Conservation (phyloP, 176 grass and related monocot species). For the Metroxylon sagu region DNA sequence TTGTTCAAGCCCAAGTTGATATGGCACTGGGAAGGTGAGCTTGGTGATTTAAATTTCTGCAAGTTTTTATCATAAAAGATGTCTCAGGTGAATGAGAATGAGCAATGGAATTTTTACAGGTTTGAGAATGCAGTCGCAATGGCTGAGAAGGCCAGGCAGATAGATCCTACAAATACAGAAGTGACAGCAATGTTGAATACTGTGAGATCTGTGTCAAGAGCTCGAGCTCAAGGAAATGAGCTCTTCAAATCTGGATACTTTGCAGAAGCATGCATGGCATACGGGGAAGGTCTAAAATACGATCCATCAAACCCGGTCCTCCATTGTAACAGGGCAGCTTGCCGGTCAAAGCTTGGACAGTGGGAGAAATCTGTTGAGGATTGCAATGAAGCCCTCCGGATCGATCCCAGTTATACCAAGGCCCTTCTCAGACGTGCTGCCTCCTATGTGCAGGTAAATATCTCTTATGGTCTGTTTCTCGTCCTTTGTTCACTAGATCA, state of each 20-base stretch:
- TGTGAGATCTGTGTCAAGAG: conserved; percentile 66
- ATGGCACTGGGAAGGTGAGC: conserved; percentile 85
- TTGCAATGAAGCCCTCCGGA: conserved; percentile 78
- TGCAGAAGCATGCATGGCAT: conserved; percentile 75
- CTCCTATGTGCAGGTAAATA: conserved; percentile 68
- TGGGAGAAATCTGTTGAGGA: conserved; percentile 85
- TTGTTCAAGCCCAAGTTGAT: conserved; percentile 79
- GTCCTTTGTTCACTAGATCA: background rate
- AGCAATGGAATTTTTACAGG: conserved; percentile 32
- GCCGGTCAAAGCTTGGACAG: conserved; percentile 67
- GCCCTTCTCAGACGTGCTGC: conserved; percentile 85
- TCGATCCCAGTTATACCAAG: conserved; percentile 87
- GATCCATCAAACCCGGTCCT: conserved; percentile 77
- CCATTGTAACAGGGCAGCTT: conserved; percentile 89
- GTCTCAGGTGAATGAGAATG: conserved; percentile 7
- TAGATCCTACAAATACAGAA: conserved; percentile 55
- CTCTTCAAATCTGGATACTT: conserved; percentile 80
- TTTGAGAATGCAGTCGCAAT: conserved; percentile 68
- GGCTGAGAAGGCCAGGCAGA: conserved; percentile 69
- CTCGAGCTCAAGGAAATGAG: conserved; percentile 77
- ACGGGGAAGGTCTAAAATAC: conserved; percentile 86
- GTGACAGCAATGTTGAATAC: conserved; percentile 51
- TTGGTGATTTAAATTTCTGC: conserved; percentile 2
- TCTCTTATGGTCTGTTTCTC: background rate
- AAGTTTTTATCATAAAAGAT: background rate